Evolutionary conservation across 192 early-diverging fungal genomes (phyloP).

Genomic region (Umbelopsis sp.): DNA sequence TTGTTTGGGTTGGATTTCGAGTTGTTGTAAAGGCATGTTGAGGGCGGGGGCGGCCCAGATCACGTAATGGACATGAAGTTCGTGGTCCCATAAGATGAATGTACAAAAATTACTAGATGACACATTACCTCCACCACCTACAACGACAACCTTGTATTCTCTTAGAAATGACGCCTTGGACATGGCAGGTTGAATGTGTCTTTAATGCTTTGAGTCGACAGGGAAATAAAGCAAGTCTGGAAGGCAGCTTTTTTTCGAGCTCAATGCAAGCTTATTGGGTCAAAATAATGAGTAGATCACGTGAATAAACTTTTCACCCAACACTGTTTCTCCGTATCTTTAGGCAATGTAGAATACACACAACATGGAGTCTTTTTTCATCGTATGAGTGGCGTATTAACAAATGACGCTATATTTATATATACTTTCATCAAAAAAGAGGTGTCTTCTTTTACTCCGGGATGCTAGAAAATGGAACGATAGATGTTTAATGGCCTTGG

Average conservation of each 20-base stretch:
- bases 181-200: slow-evolving; percentile 18
- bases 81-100: background rate
- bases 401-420: too few relatives aligned
- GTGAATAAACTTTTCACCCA: background rate
- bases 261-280: background rate
- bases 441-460: too few relatives aligned
- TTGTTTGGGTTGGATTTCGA: too few relatives aligned
- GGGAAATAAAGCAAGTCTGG: background rate
- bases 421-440: too few relatives aligned
- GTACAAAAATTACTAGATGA: background rate
- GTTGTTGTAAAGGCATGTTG: too few relatives aligned
- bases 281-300: background rate
- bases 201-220: background rate
- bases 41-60: background rate
- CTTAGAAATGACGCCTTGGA: slow-evolving; percentile 44
- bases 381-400: too few relatives aligned
- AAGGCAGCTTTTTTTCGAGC: background rate
- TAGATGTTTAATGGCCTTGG: too few relatives aligned
- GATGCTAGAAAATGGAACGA: too few relatives aligned
- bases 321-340: too few relatives aligned
- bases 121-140: slow-evolving; percentile 75
- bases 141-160: slow-evolving; percentile 79
- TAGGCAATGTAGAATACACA: too few relatives aligned
- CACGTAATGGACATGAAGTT: background rate
- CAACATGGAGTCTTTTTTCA: too few relatives aligned